Conservation (phyloP, 1,284 basidiomycete species). For the Moniliophthora roreri region DNA sequence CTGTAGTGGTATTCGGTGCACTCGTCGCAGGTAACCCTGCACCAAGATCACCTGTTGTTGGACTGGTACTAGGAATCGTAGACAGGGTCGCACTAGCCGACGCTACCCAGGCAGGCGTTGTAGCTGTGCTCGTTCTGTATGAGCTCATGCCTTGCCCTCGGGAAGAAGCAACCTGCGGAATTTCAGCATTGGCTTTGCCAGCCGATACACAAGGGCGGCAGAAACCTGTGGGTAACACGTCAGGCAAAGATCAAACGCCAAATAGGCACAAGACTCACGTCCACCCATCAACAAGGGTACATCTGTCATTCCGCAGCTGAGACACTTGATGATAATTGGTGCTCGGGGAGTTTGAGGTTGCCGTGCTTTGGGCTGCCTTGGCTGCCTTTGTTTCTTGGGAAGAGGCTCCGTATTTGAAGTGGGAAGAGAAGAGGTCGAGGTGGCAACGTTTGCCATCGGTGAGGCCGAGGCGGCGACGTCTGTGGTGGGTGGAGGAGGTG, state of each 20-base stretch:
- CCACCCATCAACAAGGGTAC: slow-evolving; percentile 73
- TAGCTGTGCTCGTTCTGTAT: too few species aligned
- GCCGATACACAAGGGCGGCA: slow-evolving; percentile 62
- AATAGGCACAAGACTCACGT: slow-evolving; percentile 42
- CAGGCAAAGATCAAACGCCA: neutral
- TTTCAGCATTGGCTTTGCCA: slow-evolving; percentile 28
- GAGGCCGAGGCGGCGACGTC: neutral
- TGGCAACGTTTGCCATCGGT: neutral
- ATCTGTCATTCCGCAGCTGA: slow-evolving; percentile 58
- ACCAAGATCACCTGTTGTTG: too few species aligned
- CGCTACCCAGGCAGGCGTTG: too few species aligned
- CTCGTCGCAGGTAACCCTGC: too few species aligned
- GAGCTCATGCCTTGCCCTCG: too few species aligned
- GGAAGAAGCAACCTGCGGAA: slow-evolving; percentile 10
- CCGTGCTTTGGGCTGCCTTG: slow-evolving; percentile 25
- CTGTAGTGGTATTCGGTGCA: too few species aligned
- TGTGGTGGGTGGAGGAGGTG: neutral
- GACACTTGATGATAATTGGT: slow-evolving; percentile 50
- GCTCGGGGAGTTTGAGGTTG: slow-evolving; percentile 21
- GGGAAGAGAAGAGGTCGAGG: neutral
- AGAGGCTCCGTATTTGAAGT: neutral
- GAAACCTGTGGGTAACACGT: slow-evolving; percentile 38
- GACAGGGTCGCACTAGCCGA: too few species aligned
- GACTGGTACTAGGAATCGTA: too few species aligned
- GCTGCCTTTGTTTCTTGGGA: slow-evolving; percentile 4